Base-by-base conservation (phyloP, 108 stramenopile genomes). In the Nannochloropsis salina region DNA sequence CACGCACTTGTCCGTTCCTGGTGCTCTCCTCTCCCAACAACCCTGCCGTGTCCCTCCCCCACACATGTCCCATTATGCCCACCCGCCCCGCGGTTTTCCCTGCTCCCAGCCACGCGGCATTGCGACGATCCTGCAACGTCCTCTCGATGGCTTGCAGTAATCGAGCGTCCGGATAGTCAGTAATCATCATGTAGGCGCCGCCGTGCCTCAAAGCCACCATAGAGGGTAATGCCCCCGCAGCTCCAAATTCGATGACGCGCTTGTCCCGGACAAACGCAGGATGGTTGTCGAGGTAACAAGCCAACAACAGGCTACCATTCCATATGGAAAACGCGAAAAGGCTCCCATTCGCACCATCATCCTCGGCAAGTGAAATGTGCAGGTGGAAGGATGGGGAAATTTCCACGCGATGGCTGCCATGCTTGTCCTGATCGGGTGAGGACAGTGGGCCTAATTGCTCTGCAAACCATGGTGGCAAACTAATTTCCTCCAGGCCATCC, bases 211-310 rank as follows among this genome's bases (percentile, higher is more conserved):
- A 74, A 15, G 61, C 61, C 20, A 74, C n/a, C 61, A 74, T n/a
- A 0, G 61, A 74, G 61, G 61, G 61, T n/a, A 74, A 74, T 15
- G 61, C 61, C 15, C 61, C 61, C 15, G 61, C 61, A 4, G 61
- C 61, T 15, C 61, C 61, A n/a, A 74, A 74, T n/a, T 74, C 61
- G n/a, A 74, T 74, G 61, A 74, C 61, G n/a, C 61, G 61, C 61
- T 74, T 74, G 4, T n/a, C 61, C 61, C n/a, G 61, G 61, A 74
- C 61, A 4, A 74, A n/a, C 15, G 61, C 1, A 74, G 61, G 61
- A 8, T 74, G 15, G 8, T 15, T n/a, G 61, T 74, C 61, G 20
- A 74, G 61, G n/a, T 74, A 6, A 15, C 61, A 2, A 74, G 61
- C 61, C 61, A 74, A n/a, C 61, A 74, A n/a, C 1, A 74, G 20